These are phyloP conservation scores for Cutaneotrichosporon dermatis DNA, from an alignment of 1,284 basidiomycete species.

Conservation along the genomic window DNA sequence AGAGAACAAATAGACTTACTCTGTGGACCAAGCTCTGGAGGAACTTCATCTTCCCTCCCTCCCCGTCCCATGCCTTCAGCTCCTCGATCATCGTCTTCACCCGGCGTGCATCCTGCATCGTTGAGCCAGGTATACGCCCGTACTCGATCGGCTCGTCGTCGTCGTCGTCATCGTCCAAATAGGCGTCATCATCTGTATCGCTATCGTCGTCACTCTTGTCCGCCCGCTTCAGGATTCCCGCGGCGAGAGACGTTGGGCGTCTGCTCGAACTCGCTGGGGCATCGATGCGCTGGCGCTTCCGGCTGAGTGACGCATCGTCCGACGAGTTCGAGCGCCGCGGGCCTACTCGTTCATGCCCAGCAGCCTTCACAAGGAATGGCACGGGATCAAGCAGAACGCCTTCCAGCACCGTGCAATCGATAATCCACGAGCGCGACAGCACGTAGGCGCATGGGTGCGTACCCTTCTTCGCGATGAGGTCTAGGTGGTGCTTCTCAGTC, in stretches of 20 bases:
- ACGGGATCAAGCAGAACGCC: background rate
- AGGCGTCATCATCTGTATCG: background rate
- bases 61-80: conserved; percentile 1
- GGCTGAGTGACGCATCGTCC: too few relatives aligned
- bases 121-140: too few relatives aligned
- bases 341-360: too few relatives aligned
- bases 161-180: too few relatives aligned
- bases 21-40: background rate
- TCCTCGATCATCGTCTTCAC: background rate
- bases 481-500: background rate
- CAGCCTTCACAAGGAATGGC: background rate
- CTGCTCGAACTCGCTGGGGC: too few relatives aligned
- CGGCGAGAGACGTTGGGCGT: too few relatives aligned
- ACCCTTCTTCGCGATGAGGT: background rate
- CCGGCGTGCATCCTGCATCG: background rate
- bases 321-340: too few relatives aligned
- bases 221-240: too few relatives aligned
- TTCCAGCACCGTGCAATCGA: background rate
- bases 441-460: background rate
- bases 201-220: background rate
- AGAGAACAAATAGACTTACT: too few relatives aligned
- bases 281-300: too few relatives aligned
- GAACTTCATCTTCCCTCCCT: background rate
- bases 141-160: too few relatives aligned
- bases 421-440: conserved; percentile 5